Evolutionary conservation across 257 asterid species (phyloP).

Genomic region (Penstemon newberryi): DNA sequence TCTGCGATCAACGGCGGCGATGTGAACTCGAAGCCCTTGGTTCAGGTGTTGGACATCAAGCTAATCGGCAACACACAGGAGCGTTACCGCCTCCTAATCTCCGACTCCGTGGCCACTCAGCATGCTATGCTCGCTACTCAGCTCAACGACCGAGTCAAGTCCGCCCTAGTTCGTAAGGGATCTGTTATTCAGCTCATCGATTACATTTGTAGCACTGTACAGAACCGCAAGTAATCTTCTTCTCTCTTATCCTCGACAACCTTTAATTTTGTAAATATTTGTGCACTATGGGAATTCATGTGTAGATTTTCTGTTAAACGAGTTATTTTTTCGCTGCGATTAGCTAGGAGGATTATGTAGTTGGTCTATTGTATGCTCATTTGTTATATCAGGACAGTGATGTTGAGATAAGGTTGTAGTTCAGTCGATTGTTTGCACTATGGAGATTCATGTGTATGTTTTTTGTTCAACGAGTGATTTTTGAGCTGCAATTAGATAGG

Average conservation of each 20-base stretch:
- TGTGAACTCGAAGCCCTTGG: slow-evolving; percentile 83
- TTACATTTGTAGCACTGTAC: slow-evolving; percentile 73
- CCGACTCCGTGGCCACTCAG: slow-evolving; percentile 74
- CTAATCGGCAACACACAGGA: slow-evolving; percentile 68
- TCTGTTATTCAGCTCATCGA: slow-evolving; percentile 90
- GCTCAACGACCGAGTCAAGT: slow-evolving; percentile 71
- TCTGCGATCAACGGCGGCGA: slow-evolving; percentile 77
- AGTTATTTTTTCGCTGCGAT: too few species aligned
- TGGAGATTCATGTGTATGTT: slow-evolving; percentile 24
- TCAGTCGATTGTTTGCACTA: not conserved
- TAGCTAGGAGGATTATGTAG: too few species aligned
- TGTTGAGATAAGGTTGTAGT: not conserved
- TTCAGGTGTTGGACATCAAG: slow-evolving; percentile 89
- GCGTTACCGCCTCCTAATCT: slow-evolving; percentile 71
- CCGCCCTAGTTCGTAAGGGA: slow-evolving; percentile 65
- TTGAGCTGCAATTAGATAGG: slow-evolving; percentile 8
- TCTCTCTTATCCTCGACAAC: not conserved
- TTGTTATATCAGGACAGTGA: not conserved
- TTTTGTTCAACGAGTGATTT: not conserved
- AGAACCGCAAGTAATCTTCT: slow-evolving; percentile 67
- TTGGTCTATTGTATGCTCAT: not conserved
- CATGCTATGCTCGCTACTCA: slow-evolving; percentile 94
- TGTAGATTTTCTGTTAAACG: not conserved
- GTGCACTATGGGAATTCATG: not conserved
- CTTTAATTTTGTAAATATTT: not conserved